Evolutionary conservation across 495 filamentous ascomycete species (phyloP), one percentile per base, ranked within the genome.

Genomic region (Penicillium chermesinum): DNA sequence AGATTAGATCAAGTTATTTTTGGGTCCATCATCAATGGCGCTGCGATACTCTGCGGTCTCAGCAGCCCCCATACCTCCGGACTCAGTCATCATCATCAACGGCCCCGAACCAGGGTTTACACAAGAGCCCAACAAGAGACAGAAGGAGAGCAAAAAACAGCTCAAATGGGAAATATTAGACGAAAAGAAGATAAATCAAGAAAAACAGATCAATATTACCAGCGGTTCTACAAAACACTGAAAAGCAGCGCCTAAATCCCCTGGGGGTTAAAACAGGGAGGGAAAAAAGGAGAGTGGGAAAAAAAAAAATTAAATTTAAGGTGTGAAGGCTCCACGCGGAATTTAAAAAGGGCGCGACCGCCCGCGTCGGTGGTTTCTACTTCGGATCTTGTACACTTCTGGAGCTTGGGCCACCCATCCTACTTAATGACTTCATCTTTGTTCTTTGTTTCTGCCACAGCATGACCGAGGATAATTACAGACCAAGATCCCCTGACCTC

Each of bases 1-100:
- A 75, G 75, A 78, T 78, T 78, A 78, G 75, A 78, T 78, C 75
- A 78, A 78, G 75, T 76, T 61, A 70, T 70, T 73, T 70, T 52
- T 44, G n/a, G 50, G 46, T 54, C 71, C 70, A 46, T 73, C 75
- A 77, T 47, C 55, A 62, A 71, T 53, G 54, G 51, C 27, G 25
- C 54, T 58, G 64, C 67, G 71, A 74, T 74, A 72, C 74, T 56
- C 38, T 6, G 42, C 35, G 61, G 59, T 61, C 46, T 66, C 60
- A 44, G 50, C 61, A 57, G 65, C 54, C 38, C 52, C 53, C 53
- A 33, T n/a, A 43, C 67, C 64, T 71, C 59, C 53, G 59, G 70
- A 59, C 61, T 54, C 55, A 59, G 61, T 50, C 65, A 65, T 75
- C 72, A 64, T 75, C 72, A 75, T 68, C 38, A 51, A 60, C 49